Evolutionary conservation across 306 rosid genomes (phyloP), one percentile per base, ranked within the genome.

Genomic region (Trifolium subterraneum): DNA sequence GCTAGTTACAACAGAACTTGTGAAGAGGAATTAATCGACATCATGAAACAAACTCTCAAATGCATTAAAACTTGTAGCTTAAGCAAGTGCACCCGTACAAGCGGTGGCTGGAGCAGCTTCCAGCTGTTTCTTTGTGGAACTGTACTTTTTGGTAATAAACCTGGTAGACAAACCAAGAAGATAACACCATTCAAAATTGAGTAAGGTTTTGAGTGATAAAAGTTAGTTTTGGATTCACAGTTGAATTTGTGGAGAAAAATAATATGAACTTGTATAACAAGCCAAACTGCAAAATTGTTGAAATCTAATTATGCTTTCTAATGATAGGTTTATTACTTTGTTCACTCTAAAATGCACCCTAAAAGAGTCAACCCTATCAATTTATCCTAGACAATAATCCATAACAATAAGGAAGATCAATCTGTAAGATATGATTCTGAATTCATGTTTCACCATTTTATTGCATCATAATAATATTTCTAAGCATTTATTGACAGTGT

Each of bases 131-230:
- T 87, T 94, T 20, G 89, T 69, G 42, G 93, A 86, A 78, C 96
- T 92, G 86, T 81, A 88, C 70, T 91, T 93, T 87, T 87, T 90
- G 82, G 98, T 88, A 64, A 87, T 85, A 82, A 95, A 95, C 88
- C 99, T 95, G 92, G 38, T 92, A 88, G 39, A 76, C 72, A 18
- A 56, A 74, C 60, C 55, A 31, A 66, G 52, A 29, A 23, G 36
- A 11, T 56, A 56, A 23, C 63, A 56, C 35, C 63, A 56, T 13
- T 11, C 33, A 56, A 9, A 56, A 56, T 56, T 56, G 70, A 41
- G 70, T 20, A 65, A 31, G 67, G 44, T 61, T 33, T 56, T 22
- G 2, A 31, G 44, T n/a, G 67, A 61, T 23, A 31, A 31, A 23
- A 6, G 19, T 41, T 65, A 22, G 2, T 20, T 12, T 10, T 19